phyloP scores from a whole-genome alignment of 768 basidiomycete genomes.

The Amylocystis lapponica region DNA sequence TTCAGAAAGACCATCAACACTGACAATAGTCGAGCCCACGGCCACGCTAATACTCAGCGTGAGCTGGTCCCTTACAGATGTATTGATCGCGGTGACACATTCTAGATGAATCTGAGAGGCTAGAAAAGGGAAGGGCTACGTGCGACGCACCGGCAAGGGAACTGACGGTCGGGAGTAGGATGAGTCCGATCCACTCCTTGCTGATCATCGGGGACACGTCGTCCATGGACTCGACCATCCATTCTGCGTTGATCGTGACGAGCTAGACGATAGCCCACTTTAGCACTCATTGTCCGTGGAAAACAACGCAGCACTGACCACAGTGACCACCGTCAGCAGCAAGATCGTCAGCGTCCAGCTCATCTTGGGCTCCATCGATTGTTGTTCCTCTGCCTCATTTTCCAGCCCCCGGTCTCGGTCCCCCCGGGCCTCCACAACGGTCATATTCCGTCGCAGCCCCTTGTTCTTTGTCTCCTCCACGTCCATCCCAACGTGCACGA shows the following conservation, averaged over 20 bases:
- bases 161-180: conserved; percentile 81
- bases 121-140: no score
- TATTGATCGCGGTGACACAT: conserved; percentile 84
- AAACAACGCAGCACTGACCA: conserved; percentile 39
- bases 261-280: conserved; percentile 25
- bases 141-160: conserved; percentile 66
- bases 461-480: not conserved
- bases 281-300: no score
- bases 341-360: conserved; percentile 53
- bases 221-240: conserved; percentile 81
- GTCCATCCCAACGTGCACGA: not conserved
- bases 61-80: conserved; percentile 81
- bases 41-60: conserved; percentile 82
- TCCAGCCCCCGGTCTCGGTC: not conserved
- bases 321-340: conserved; percentile 53
- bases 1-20: conserved; percentile 17
- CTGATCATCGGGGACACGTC: conserved; percentile 63
- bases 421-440: conserved; percentile 2
- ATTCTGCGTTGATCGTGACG: conserved; percentile 60
- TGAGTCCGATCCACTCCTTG: conserved; percentile 86
- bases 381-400: not conserved
- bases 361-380: conserved; percentile 43
- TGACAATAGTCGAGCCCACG: conserved; percentile 69
- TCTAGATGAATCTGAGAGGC: conserved; percentile 40
- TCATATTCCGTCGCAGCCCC: conserved; percentile 6